Conservation (phyloP, 768 basidiomycete species). For the Pleurotus sapidus region DNA sequence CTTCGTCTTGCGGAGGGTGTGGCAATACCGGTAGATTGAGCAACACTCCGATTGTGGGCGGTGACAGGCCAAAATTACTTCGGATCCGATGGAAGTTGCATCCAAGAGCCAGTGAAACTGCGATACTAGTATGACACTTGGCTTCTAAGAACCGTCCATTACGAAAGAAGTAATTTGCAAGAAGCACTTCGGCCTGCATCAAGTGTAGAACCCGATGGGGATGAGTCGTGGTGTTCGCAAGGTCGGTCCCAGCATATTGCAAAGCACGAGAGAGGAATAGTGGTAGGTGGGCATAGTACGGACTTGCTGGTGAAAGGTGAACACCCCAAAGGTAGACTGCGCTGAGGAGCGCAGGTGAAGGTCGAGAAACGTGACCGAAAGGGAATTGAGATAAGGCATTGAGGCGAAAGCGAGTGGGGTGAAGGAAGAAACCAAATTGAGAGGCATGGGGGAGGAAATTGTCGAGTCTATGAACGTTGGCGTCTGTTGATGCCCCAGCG, state of each 20-base stretch:
- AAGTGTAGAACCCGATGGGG: constrained; percentile 48
- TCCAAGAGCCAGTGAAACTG: constrained; percentile 49
- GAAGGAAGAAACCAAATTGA: constrained; percentile 69
- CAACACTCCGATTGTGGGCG: constrained; percentile 33
- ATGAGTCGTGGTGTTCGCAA: constrained; percentile 39
- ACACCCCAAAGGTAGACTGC: constrained; percentile 53
- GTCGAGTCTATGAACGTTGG: constrained; percentile 40
- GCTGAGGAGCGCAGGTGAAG: constrained; percentile 46
- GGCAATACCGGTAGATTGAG: constrained; percentile 35
- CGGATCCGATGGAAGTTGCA: constrained; percentile 47
- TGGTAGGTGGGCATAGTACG: constrained; percentile 36
- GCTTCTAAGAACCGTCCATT: constrained; percentile 59
- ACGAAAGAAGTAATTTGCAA: constrained; percentile 64
- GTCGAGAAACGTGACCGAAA: constrained; percentile 44
- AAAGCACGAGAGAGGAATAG: constrained; percentile 49
- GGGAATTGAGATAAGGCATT: constrained; percentile 45
- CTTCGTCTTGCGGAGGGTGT: constrained; percentile 31
- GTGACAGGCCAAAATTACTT: constrained; percentile 30
- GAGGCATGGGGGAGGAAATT: constrained; percentile 55
- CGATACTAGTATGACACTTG: constrained; percentile 51
- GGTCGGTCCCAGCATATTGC: constrained; percentile 40
- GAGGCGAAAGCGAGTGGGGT: constrained; percentile 43
- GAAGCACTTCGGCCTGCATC: constrained; percentile 61
- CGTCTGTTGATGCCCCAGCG: neutral
- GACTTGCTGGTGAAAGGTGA: constrained; percentile 42